phyloP scores from a whole-genome alignment of 306 rosid species.

The Vigna hirtella region DNA sequence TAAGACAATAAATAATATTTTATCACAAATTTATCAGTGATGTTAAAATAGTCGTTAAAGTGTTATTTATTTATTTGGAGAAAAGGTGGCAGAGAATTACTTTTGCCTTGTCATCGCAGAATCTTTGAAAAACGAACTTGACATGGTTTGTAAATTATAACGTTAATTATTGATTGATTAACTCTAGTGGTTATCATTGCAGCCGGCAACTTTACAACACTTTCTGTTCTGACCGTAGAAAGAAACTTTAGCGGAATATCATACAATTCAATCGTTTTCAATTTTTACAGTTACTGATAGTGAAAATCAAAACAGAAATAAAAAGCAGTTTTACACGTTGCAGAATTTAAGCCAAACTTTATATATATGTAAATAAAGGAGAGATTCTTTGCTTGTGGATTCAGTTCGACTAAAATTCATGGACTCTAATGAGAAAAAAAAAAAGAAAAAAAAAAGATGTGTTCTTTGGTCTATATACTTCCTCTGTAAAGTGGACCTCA shows the following conservation, averaged over 20 bases:
- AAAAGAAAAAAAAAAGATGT: not conserved
- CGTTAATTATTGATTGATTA: not conserved
- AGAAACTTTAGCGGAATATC: not conserved
- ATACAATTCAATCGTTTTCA: conserved; percentile 2
- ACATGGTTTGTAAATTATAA: not conserved
- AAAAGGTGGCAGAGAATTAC: not conserved
- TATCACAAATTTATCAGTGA: no score
- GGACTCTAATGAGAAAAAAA: not conserved
- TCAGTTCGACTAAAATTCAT: conserved; percentile 12
- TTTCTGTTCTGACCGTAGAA: not conserved
- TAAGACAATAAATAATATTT: no score
- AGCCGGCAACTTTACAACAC: not conserved
- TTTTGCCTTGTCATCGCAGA: not conserved
- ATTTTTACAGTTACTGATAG: not conserved
- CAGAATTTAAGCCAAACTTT: conserved; percentile 32
- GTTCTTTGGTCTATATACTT: conserved; percentile 16
- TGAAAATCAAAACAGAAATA: conserved; percentile 8
- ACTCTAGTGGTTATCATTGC: not conserved
- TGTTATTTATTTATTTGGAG: not conserved
- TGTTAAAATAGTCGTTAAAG: no score
- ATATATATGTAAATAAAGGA: not conserved
- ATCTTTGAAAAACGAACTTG: not conserved
- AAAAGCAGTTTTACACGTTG: conserved; percentile 1
- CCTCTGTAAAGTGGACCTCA: conserved; percentile 1
- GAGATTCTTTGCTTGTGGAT: conserved; percentile 21